phyloP scores from a whole-genome alignment of 768 basidiomycete species.

The Agaricus subrufescens region DNA sequence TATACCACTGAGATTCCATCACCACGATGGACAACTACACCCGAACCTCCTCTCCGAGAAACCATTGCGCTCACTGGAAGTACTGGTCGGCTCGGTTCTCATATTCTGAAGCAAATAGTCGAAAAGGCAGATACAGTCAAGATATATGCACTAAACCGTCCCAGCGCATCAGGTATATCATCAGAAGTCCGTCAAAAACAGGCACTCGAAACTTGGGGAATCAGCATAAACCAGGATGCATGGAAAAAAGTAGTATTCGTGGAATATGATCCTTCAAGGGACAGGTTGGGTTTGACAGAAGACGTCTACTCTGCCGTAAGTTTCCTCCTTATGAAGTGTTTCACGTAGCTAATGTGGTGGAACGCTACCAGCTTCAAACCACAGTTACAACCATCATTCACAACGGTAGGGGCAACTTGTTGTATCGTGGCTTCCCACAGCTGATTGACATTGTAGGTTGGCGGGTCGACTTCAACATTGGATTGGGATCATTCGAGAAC shows the following conservation, averaged over 20 bases:
- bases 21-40: background rate
- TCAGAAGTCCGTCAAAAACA: background rate
- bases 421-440: background rate
- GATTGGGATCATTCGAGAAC: background rate
- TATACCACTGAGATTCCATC: background rate
- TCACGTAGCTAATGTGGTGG: background rate
- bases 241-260: background rate
- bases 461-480: conserved; percentile 1
- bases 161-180: background rate
- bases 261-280: background rate
- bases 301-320: background rate
- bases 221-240: background rate
- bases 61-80: conserved; percentile 32
- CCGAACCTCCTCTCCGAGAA: background rate
- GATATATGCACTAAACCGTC: conserved; percentile 15
- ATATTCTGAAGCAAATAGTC: conserved; percentile 26
- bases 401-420: background rate
- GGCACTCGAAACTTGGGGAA: background rate
- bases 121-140: conserved; percentile 13
- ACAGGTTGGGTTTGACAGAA: background rate
- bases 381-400: conserved; percentile 2
- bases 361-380: conserved; percentile 14
- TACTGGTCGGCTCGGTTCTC: conserved; percentile 33
- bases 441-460: background rate
- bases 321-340: background rate